phyloP scores from a whole-genome alignment of 257 asterid species.

The Nicotiana noctiflora region DNA sequence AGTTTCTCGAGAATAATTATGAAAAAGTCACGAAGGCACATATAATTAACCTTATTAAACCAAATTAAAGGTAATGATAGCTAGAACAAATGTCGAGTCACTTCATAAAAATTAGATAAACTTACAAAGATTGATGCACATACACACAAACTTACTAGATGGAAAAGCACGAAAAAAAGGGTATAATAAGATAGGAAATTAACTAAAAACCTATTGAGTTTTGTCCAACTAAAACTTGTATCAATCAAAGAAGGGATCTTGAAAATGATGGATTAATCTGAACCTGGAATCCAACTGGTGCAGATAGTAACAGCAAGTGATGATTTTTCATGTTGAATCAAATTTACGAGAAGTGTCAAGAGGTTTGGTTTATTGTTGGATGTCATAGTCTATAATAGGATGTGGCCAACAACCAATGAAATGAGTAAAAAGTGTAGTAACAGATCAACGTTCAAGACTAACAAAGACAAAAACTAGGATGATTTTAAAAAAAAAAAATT shows the following conservation, averaged over 20 bases:
- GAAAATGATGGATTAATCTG: not conserved
- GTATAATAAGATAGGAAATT: not conserved
- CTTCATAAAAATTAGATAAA: not conserved
- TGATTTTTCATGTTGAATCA: not conserved
- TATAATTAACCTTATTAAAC: not conserved
- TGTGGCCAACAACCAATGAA: too few species aligned
- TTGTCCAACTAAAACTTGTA: not conserved
- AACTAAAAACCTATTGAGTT: not conserved
- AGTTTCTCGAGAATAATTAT: too few species aligned
- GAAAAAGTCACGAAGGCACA: too few species aligned
- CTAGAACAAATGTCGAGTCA: not conserved
- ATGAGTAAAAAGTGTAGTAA: too few species aligned
- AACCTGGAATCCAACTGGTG: not conserved
- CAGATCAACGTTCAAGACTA: too few species aligned
- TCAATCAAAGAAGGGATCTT: not conserved
- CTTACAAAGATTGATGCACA: not conserved
- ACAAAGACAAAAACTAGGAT: too few species aligned
- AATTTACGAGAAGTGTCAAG: not conserved
- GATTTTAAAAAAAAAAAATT: too few species aligned
- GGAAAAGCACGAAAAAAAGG: not conserved
- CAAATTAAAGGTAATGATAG: not conserved
- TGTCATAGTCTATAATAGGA: not conserved
- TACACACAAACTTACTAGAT: not conserved
- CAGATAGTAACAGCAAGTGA: not conserved
- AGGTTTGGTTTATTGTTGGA: not conserved